Evolutionary conservation across 208 protist species (phyloP), one percentile per base, ranked within the genome.

Genomic region (Acanthamoeba triangularis): DNA sequence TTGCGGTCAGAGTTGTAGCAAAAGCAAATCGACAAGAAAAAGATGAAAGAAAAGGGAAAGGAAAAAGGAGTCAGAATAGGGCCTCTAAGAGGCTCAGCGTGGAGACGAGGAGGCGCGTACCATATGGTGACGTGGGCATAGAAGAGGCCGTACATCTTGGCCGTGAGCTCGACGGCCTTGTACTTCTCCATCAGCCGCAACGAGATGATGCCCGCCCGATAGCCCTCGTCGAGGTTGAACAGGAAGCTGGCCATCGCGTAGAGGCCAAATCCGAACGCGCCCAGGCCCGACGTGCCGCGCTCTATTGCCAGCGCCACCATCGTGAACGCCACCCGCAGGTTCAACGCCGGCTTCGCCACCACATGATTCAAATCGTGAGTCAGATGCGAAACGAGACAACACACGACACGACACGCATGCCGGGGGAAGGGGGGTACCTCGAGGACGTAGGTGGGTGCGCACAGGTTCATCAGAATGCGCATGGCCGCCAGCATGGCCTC

Each of bases 381-480:
- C 44, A 47, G 10, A 47, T 47, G 44, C 44, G 44, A 47, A 2
- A 11, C 44, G 44, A 41, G 2, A 41, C 37, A 3, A 33, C 63
- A 69, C n/a, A 69, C n/a, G 20, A 69, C 63, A 69, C 63, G 37
- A 72, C 63, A 35, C 63, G 25, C 63, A 41, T 30, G 37, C 3
- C 1, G 37, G 7, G 18, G 16, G 0, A 35, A 35, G 23, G n/a
- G 78, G 35, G 49, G 25, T 88, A 88, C 80, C 90, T 78, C 65
- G 61, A 80, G 63, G 20, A 78, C 65, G 33, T 94, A 94, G 41
- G 90, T 80, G 63, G 90, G 90, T 3, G 65, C 90, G 90, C 35
- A 61, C 33, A 94, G 54, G 44, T 94, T 94, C 90, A 94, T 78
- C 6, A 94, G 90, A 61, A 94, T 94, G 63, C 90, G 90, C 90